phyloP scores from a whole-genome alignment of 768 basidiomycete genomes.

The Heimioporus sp. region DNA sequence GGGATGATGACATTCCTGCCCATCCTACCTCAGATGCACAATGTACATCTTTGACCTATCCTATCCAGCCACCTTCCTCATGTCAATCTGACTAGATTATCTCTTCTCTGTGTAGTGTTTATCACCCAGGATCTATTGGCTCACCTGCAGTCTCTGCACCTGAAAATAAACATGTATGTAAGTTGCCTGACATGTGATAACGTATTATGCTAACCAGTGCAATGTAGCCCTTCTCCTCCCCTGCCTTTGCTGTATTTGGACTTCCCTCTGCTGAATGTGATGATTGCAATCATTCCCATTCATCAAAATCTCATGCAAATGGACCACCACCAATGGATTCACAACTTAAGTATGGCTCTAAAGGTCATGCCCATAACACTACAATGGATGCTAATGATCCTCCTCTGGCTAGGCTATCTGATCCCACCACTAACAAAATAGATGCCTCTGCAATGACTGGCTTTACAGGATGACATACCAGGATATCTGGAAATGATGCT shows the following conservation, averaged over 20 bases:
- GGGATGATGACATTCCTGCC: conserved; percentile 15
- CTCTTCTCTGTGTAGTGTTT: conserved; percentile 16
- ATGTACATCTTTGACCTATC: conserved; percentile 38
- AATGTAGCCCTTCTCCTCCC: conserved; percentile 14
- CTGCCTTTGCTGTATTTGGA: conserved; percentile 1
- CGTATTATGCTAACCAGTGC: conserved; percentile 4
- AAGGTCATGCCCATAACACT: too few relatives aligned
- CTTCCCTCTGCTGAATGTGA: conserved; percentile 5
- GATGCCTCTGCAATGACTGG: too few relatives aligned
- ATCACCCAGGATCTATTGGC: conserved; percentile 3
- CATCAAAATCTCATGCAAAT: conserved; percentile 10
- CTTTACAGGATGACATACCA: too few relatives aligned
- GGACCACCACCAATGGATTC: too few relatives aligned
- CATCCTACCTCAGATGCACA: conserved; percentile 30
- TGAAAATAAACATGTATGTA: conserved; percentile 8
- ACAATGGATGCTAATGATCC: too few relatives aligned
- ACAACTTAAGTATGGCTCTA: too few relatives aligned
- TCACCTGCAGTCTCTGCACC: conserved; percentile 2
- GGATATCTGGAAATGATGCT: too few relatives aligned
- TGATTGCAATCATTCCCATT: conserved; percentile 16
- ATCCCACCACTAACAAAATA: too few relatives aligned
- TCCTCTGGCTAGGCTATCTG: too few relatives aligned
- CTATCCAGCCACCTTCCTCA: conserved; percentile 24
- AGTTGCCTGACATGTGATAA: conserved; percentile 1
- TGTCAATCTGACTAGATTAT: too few relatives aligned